Evolutionary conservation across 2,329 filamentous ascomycete genomes (phyloP), one percentile per base, ranked within the genome.

Genomic region (Xylariaceae sp.): DNA sequence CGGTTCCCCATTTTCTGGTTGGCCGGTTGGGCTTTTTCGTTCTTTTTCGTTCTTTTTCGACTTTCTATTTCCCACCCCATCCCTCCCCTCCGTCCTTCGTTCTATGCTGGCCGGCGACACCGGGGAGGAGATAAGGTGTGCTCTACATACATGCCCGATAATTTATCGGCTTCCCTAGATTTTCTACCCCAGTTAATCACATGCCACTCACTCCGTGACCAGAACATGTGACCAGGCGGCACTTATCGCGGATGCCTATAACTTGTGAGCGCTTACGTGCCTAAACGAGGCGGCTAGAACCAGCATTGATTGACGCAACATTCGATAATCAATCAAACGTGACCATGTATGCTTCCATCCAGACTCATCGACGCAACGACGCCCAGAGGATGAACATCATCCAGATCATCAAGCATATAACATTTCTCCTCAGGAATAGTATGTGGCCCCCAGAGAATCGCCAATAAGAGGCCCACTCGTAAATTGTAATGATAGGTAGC

Each of bases 211-310:
- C 47, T 47, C 37, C 47, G 40, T 56, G 39, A 42, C 41, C 43
- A 29, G 19, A 5, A 40, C 45, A 44, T 32, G 8, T 54, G 54
- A 54, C 49, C 30, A 43, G 35, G 32, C 41, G 35, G 50, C 54
- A 47, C 45, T 56, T 50, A 54, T 53, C 45, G 51, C 50, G 53
- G 46, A 37, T 9, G 26, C 50, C 27, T 49, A 43, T n/a, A 40
- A 31, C 19, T 19, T 19, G 19, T 19, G 34, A 29, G 46, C 37
- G 52, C 46, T 44, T 50, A 37, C 27, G 4, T 47, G 11, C 39
- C 35, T 2, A 54, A 51, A 54, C 50, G 41, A 39, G 35, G 51
- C 56, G 39, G 35, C 45, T 54, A 42, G 27, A 37, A 37, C 32
- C 35, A 44, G 34, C 30, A 32, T 47, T 49, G 42, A 54, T 47